Conservation (phyloP, 805 yeast genomes). For the Candida broadrunensis region DNA sequence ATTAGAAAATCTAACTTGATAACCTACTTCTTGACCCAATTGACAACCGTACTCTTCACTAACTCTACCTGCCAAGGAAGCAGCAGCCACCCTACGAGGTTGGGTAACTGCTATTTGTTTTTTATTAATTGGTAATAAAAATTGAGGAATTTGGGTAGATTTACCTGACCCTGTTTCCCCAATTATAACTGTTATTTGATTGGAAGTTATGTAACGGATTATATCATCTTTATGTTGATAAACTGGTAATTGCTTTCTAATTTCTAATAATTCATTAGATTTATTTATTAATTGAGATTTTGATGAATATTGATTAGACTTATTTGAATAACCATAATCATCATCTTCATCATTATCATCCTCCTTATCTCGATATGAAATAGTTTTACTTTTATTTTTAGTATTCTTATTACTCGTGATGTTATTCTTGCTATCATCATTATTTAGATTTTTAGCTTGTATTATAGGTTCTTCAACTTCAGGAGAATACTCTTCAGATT, state of each 20-base stretch:
- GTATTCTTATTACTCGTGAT: constrained; percentile 1
- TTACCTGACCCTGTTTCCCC: constrained; percentile 99
- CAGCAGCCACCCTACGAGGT: constrained; percentile 97
- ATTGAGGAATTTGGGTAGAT: constrained; percentile 95
- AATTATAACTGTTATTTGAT: constrained; percentile 75
- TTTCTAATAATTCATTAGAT: constrained; percentile 42
- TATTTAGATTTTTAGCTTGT: neutral
- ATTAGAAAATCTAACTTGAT: constrained; percentile 88
- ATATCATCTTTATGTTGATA: constrained; percentile 67
- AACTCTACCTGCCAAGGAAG: constrained; percentile 88
- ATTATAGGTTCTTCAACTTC: neutral
- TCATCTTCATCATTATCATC: constrained; percentile 32
- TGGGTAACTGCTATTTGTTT: constrained; percentile 87
- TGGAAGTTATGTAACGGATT: constrained; percentile 47
- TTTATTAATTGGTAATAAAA: constrained; percentile 54
- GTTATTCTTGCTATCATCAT: constrained; percentile 4
- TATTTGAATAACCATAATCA: constrained; percentile 12
- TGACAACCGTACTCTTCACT: constrained; percentile 79
- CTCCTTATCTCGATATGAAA: constrained; percentile 15
- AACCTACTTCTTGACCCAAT: constrained; percentile 84
- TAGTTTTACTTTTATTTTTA: constrained; percentile 5
- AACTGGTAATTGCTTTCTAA: constrained; percentile 68
- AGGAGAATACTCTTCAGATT: neutral
- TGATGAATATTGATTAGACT: neutral
- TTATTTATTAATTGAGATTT: constrained; percentile 31